These are phyloP conservation scores for Darksidea phi DNA, from an alignment of 495 filamentous ascomycete species.

Conservation along the genomic window DNA sequence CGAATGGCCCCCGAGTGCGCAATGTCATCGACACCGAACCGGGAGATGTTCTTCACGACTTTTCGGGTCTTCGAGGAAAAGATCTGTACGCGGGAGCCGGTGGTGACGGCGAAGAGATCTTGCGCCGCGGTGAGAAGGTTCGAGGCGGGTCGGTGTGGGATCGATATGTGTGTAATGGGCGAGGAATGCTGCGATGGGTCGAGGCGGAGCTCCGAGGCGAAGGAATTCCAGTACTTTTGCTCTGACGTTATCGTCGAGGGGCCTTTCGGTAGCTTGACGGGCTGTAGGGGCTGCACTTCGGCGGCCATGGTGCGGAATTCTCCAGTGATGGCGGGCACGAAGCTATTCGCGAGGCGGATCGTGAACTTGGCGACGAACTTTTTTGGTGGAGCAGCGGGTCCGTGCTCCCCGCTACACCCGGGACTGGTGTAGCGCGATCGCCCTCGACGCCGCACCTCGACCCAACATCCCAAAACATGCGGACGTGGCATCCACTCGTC, in stretches of 20 bases:
- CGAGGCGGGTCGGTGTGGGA: slow-evolving; percentile 58
- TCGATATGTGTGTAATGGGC: slow-evolving; percentile 84
- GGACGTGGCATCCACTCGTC: background rate
- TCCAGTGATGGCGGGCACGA: too few species aligned
- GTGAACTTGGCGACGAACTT: background rate
- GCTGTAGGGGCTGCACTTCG: slow-evolving; percentile 75
- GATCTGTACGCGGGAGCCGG: slow-evolving; percentile 86
- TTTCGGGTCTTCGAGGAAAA: slow-evolving; percentile 87
- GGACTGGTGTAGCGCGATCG: background rate
- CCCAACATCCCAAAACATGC: background rate
- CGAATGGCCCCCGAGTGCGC: slow-evolving; percentile 84
- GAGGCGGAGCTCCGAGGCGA: slow-evolving; percentile 82
- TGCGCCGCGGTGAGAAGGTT: slow-evolving; percentile 45
- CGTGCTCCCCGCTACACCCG: background rate
- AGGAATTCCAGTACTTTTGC: slow-evolving; percentile 91
- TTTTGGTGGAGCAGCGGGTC: slow-evolving; percentile 1
- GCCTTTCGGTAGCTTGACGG: slow-evolving; percentile 76
- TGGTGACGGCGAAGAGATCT: slow-evolving; percentile 89
- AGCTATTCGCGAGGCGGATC: too few species aligned
- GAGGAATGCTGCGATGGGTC: slow-evolving; percentile 76
- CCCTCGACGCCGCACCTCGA: too few species aligned
- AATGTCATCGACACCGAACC: slow-evolving; percentile 72
- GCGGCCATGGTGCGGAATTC: slow-evolving; percentile 67
- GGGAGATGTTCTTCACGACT: slow-evolving; percentile 82
- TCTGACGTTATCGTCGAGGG: slow-evolving; percentile 76